Evolutionary conservation across 768 basidiomycete species (phyloP), one percentile per base, ranked within the genome.

Genomic region (Rhizopogon rudus): DNA sequence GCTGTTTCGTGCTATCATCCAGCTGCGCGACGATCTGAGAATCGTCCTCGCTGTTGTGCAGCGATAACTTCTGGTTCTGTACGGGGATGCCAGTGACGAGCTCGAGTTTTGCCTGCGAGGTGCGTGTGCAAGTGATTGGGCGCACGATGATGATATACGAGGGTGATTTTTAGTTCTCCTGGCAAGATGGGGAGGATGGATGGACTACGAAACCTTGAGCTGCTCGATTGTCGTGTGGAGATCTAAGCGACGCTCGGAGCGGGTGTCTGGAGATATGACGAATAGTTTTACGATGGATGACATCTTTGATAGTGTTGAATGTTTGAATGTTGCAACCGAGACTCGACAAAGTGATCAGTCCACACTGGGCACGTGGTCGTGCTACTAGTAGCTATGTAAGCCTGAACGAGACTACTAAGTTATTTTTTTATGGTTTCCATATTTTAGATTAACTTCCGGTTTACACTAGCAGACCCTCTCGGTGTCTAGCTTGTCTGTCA

Each of bases 1-100:
- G 75, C 8, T 78, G 79, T 63, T 80, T 80, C 3, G 72, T 64
- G 57, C 91, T 88, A 57, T 96, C 87, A 4, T 79, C 74, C 14
- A 98, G 74, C 4, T 74, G 66, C 5, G 76, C 79, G 12, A 88
- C 62, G 8, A 81, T 71, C 40, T 73, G 70, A 1, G 72, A 64
- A 56, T 83, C 81, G 9, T 73, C 75, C 46, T 85, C 80, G 2
- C 84, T 79, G 3, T 83, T 79, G 35, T 81, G 77, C 8, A 97
- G 67, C 0, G 79, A 70, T 44, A 98, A 80, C 1, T 68, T 58
- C 65, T 98, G 96, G 59, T 87, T 86, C 51, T 74, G 74, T 3
- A 80, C 77, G 1, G 90, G 84, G 50, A 98, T 88, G 22, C 96
- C 96, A n/a, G 96, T 98, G 63, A 97, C 82, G 53, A 85, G 79